A percentile compares a stretch with the other conserved stretches of the same genome.
phyloP scores from a whole-genome alignment of 2,329 filamentous ascomycete genomes.

The Beauveria sp. region DNA sequence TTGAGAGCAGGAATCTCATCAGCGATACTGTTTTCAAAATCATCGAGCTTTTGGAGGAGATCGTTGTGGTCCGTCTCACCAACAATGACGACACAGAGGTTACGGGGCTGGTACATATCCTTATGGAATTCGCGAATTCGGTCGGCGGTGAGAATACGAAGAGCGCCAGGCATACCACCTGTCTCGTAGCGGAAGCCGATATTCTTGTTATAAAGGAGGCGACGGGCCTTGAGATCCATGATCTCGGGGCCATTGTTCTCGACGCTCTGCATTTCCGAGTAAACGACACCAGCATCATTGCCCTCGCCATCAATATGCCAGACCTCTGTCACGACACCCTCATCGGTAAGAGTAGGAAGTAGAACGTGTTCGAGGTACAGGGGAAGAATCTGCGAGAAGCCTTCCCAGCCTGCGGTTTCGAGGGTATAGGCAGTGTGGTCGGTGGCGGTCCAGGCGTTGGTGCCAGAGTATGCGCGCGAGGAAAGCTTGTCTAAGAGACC shows the following conservation, averaged over 20 bases:
- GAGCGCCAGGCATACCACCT: constrained; percentile 90
- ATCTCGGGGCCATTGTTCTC: constrained; percentile 79
- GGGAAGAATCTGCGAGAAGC: constrained; percentile 88
- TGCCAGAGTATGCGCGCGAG: constrained; percentile 84
- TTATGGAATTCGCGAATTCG: constrained; percentile 91
- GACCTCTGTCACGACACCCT: constrained; percentile 89
- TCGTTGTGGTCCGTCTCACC: constrained; percentile 81
- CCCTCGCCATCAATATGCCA: constrained; percentile 91
- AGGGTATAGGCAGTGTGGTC: constrained; percentile 96
- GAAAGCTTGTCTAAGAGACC: constrained; percentile 91
- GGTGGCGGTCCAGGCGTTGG: constrained; percentile 95
- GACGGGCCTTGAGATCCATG: constrained; percentile 76
- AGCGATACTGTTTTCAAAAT: constrained; percentile 81
- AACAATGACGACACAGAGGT: constrained; percentile 84
- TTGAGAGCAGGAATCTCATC: constrained; percentile 70
- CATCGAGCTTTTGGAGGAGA: constrained; percentile 72
- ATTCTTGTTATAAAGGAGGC: constrained; percentile 77
- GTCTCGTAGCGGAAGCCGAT: constrained; percentile 96
- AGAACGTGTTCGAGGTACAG: constrained; percentile 94
- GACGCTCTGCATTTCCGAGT: constrained; percentile 97
- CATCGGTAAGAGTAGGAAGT: constrained; percentile 84
- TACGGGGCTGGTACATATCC: constrained; percentile 97
- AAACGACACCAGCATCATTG: constrained; percentile 93
- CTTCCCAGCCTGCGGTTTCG: constrained; percentile 93
- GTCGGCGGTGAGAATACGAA: constrained; percentile 78